Conservation (phyloP, 495 filamentous ascomycete genomes). For the Articulospora tetracladia region DNA sequence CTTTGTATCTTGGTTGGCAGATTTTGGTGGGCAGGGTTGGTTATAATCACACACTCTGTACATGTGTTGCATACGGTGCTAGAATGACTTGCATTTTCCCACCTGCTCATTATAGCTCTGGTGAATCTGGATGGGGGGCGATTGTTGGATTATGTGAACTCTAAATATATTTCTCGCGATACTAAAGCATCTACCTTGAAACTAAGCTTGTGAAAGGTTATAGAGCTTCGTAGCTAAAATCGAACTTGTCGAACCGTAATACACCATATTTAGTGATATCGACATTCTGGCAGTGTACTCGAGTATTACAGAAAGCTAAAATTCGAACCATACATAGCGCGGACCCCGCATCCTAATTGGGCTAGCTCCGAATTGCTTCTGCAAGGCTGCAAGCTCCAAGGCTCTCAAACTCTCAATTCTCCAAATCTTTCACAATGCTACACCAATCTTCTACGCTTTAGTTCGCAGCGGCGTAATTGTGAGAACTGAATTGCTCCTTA, state of each 20-base stretch:
- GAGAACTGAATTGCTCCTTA: neutral
- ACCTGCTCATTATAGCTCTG: neutral
- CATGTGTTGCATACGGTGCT: constrained; percentile 1
- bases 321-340: neutral
- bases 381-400: neutral
- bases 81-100: neutral
- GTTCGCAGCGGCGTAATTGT: neutral
- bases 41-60: neutral
- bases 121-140: neutral
- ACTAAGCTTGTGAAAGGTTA: neutral
- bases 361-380: neutral
- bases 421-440: neutral
- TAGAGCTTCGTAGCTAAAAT: no score
- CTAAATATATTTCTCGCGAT: neutral
- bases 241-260: no score
- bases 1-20: neutral
- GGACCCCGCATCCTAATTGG: neutral
- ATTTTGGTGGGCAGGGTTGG: neutral
- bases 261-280: no score
- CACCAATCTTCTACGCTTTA: neutral
- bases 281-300: no score
- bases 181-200: neutral
- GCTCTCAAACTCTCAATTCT: neutral
- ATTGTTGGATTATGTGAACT: neutral
- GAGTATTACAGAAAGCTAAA: no score